These are phyloP conservation scores for Dendrocalamus sinicus DNA, from an alignment of 176 grass and related monocot species.

Conservation along the genomic window DNA sequence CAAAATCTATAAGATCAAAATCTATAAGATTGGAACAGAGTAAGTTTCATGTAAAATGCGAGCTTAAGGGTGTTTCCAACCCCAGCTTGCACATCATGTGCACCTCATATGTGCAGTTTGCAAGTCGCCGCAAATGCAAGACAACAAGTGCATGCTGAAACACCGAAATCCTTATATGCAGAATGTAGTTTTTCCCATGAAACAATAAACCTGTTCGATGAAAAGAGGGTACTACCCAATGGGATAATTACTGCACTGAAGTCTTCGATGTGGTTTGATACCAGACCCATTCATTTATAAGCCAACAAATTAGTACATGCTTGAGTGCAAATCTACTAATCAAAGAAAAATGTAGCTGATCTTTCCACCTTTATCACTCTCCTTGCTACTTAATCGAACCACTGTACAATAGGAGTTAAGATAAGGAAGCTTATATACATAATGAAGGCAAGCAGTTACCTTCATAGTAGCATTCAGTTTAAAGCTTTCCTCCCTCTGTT, in stretches of 20 bases:
- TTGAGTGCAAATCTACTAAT: neutral
- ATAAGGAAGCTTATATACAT: neutral
- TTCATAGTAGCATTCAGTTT: constrained; percentile 87
- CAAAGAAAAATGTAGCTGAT: neutral
- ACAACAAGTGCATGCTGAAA: too few species aligned
- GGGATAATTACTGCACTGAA: neutral
- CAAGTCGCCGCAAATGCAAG: too few species aligned
- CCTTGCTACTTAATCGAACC: neutral
- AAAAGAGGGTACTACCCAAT: neutral
- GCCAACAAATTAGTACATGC: neutral
- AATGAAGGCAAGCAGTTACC: constrained; percentile 43
- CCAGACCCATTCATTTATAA: neutral
- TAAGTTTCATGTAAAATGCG: constrained; percentile 3
- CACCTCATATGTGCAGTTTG: neutral
- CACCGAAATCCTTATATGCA: too few species aligned
- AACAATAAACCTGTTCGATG: neutral
- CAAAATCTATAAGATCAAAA: neutral
- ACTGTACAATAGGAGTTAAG: neutral
- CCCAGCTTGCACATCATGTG: neutral
- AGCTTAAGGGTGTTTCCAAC: neutral
- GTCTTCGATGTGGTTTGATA: neutral
- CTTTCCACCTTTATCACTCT: neutral
- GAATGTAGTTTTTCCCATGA: too few species aligned
- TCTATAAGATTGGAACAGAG: neutral
- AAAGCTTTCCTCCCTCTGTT: constrained; percentile 81